Conservation (phyloP, 1,284 basidiomycete species). For the Leucoagaricus sp. region DNA sequence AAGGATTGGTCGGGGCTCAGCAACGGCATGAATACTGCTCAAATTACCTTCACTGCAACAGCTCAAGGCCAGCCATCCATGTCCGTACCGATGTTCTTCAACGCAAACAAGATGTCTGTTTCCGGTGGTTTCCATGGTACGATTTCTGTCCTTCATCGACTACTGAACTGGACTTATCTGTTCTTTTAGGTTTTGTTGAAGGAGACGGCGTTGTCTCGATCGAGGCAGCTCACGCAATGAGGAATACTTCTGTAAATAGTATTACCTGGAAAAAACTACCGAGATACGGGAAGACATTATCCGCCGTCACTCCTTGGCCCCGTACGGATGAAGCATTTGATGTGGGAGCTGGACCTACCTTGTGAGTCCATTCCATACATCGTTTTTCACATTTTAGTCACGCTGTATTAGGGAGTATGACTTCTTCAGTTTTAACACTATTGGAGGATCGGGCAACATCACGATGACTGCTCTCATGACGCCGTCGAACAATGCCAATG, state of each 20-base stretch:
- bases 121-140: conserved; percentile 50
- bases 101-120: conserved; percentile 35
- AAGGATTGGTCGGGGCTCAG: conserved; percentile 57
- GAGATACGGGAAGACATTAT: conserved; percentile 56
- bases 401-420: conserved; percentile 54
- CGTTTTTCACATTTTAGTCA: neutral
- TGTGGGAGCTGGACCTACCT: conserved; percentile 57
- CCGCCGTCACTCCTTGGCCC: conserved; percentile 65
- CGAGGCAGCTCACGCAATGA: conserved; percentile 59
- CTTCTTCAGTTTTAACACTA: conserved; percentile 60
- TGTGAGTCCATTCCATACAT: conserved; percentile 41
- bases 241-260: conserved; percentile 52
- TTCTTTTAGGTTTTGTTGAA: conserved; percentile 56
- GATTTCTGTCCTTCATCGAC: neutral
- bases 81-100: conserved; percentile 40
- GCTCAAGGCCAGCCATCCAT: conserved; percentile 37
- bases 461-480: conserved; percentile 57
- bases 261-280: conserved; percentile 60
- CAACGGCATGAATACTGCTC: conserved; percentile 38
- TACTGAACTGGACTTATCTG: neutral
- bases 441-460: conserved; percentile 38
- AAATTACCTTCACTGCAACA: conserved; percentile 48
- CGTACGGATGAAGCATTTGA: conserved; percentile 56
- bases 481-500: conserved; percentile 60
- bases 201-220: conserved; percentile 65